Base-by-base conservation (phyloP, 163 green algal species). In the Coccomyxa subellipsoidea region DNA sequence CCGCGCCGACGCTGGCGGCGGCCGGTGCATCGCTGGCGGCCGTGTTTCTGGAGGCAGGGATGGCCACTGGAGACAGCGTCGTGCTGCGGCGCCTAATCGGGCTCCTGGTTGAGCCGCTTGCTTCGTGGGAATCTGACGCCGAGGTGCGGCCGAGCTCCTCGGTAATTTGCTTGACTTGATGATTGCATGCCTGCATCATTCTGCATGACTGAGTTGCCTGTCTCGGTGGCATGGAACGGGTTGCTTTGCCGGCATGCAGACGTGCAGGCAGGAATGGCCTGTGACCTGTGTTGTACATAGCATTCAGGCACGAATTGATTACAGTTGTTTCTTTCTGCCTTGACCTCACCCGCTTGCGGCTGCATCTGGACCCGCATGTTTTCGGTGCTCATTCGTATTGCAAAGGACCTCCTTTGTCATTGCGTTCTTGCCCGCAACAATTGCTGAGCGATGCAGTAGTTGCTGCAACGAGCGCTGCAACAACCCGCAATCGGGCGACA, bases 41-140 rank as follows among this genome's bases (percentile, higher is more conserved):
- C 1, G 73, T 80, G 0, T 94, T 97, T 40, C 77, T 97, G 40
- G 84, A 87, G 32, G 87, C 84, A 54, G 90, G 91, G 7, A 82
- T 96, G 47, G 89, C 89, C 7, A 84, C 83, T 23, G 91, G 90
- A 53, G 89, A 94, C 70, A 54, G 83, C 0, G 76, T 83, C 2
- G 88, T 96, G 38, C 88, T 96, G 87, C 80, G 84, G 40, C 88
- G 91, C 25, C 85, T 97, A 32, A 92, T 95, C 87, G 85, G 85
- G 1, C 85, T 96, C 84, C 87, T 97, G 31, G 84, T 75, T 0
- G 86, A 84, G 4, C 92, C 92, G 2, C 84, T 96, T 7, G 81
- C 82, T 9, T 69, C 76, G 5, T 92, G 86, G 90, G 75, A 54
- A 32, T 9, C 5, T 4, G 79, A 87, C n/a, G 5, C n/a, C 7